Base-by-base conservation (phyloP, 805 yeast species). In the Spencermartinsiella europaea region DNA sequence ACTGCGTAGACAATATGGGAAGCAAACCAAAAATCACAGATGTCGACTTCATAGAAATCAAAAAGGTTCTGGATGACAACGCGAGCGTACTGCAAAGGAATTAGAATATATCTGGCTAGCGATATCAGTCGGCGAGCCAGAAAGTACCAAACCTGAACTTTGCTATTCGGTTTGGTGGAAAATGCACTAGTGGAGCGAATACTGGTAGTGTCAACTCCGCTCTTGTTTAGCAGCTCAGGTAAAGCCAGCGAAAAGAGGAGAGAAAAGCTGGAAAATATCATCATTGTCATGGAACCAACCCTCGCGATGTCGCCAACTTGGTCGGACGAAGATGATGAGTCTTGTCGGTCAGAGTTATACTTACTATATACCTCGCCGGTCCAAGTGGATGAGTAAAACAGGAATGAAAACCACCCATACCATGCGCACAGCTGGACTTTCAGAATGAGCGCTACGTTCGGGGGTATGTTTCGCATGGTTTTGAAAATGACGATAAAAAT, bases 321-420 rank as follows among this genome's bases (percentile, higher is more conserved):
- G 10, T 79, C 71, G 14, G 56, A 52, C 4, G 51, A 45, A 22
- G 47, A 42, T 2, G 8, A 25, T 16, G 17, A 19, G 0, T 27
- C 10, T 1, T 21, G 38, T 10, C 25, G 38, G n/a, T 16, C 41
- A 15, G 40, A 19, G 20, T 44, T 57, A 61, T 40, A 61, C 52
- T 51, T 73, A 73, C 40, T 60, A 67, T 77, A 80, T 7, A 81
- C 66, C 49, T 79, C 84, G 0, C 83, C 82, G 16, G 80, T 83
- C 63, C 80, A 81, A 0, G 85, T 78, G 1, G 85, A 74, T 1
- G 85, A 79, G 56, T 80, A 81, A 51, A 80, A 81, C 33, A 81
- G 57, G 73, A 81, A 75, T 1, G 83, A 80, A 61, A 81, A 81
- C 69, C 83, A 81, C 1, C 85, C 83, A 40, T 79, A 75, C 85